phyloP scores from a whole-genome alignment of 1,284 basidiomycete genomes.

The Trametes sp. region DNA sequence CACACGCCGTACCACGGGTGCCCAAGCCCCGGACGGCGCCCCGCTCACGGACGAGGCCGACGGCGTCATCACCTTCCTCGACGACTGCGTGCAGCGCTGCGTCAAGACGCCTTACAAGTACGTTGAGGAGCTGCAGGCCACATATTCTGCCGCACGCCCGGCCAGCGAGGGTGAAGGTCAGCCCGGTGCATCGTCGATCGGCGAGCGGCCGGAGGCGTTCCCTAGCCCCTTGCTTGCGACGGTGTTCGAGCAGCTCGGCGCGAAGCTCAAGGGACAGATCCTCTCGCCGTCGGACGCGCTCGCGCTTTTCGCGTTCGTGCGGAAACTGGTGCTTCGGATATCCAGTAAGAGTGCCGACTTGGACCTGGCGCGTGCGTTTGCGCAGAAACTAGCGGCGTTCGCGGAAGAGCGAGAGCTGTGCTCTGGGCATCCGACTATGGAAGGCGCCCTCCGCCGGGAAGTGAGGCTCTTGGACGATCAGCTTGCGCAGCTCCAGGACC shows the following conservation, averaged over 20 bases:
- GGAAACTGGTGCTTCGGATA: constrained; percentile 66
- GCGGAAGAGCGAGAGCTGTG: constrained; percentile 40
- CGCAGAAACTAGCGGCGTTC: constrained; percentile 47
- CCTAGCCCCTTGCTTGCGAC: constrained; percentile 82
- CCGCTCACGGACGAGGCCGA: constrained; percentile 65
- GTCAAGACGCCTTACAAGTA: constrained; percentile 89
- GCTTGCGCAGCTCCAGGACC: constrained; percentile 41
- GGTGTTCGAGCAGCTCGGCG: constrained; percentile 76
- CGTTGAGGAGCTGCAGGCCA: constrained; percentile 69
- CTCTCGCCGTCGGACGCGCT: constrained; percentile 68
- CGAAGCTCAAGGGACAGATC: constrained; percentile 62
- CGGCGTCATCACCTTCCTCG: constrained; percentile 77
- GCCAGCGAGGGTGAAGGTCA: not conserved
- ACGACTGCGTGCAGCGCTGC: constrained; percentile 88
- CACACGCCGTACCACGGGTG: constrained; percentile 43
- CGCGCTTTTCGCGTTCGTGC: constrained; percentile 66
- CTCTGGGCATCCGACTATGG: constrained; percentile 47
- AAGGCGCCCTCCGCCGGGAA: constrained; percentile 56
- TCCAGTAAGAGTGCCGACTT: constrained; percentile 59
- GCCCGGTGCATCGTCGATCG: constrained; percentile 16
- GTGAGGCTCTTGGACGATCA: constrained; percentile 46
- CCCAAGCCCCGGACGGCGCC: constrained; percentile 58
- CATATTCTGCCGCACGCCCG: constrained; percentile 31
- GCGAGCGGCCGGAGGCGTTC: constrained; percentile 34
- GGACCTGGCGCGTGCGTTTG: constrained; percentile 45